Base-by-base conservation (phyloP, 2,329 filamentous ascomycete genomes). In the Pezicula rhizophila region DNA sequence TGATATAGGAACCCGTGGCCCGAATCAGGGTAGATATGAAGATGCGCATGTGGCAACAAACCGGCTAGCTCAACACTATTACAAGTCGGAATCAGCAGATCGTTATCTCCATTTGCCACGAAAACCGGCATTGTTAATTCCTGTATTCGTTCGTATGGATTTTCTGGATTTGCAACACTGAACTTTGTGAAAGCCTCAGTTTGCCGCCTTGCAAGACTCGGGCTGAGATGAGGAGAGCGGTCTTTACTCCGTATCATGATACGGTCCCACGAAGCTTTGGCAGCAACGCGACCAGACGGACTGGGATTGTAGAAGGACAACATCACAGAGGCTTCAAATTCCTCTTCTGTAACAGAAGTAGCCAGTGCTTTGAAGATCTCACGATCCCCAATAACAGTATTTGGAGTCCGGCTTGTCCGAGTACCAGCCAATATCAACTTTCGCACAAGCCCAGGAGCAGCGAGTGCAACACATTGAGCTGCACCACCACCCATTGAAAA, bases 401-500 rank as follows among this genome's bases (percentile, higher is more conserved):
- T 61, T 7, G 62, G 52, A 7, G 47, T 56, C 2, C 25, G 20
- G 34, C 52, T 54, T 25, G 49, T 53, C 11, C 52, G 44, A 8
- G 62, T 60, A 0, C 66, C 66, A 3, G 61, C 63, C 11, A 68
- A 45, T 18, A 68, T 60, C 10, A 66, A 46, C 33, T 58, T 59
- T 5, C 59, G 52, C 0, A 68, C 54, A 1, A 61, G 42, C 1
- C 51, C 48, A 10, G 63, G 58, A 3, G 59, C 59, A 14, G 57
- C 54, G 11, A 68, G 53, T 2, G 62, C 61, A 17, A 68, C 57
- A 49, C 60, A 52, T 50, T 67, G 66, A 6, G 58, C 64, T 1
- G 56, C 57, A 28, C 52, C 55, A 8, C 66, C 66, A 11, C 67
- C 65, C 63, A 70, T 66, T 11, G 59, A 64, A 56, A 69, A 70